Evolutionary conservation across 768 basidiomycete species (phyloP), one percentile per base, ranked within the genome.

Genomic region (Neoboletus brunneissimus): DNA sequence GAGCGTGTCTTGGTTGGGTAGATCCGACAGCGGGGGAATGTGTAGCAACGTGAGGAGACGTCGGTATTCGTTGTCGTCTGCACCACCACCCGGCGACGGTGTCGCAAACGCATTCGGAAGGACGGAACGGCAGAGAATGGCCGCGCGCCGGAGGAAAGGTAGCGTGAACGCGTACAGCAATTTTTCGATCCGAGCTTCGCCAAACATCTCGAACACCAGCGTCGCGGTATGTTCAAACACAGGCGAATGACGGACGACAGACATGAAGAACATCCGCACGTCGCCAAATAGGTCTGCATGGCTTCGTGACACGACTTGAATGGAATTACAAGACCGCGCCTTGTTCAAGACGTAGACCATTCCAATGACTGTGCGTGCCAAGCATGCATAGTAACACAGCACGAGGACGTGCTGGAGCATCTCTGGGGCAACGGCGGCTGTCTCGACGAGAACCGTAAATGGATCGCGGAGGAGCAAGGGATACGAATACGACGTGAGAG

Each of bases 391-490:
- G 72, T 95, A 98, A 1, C 88, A 82, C 62, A 98, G 79, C 38
- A 91, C 79, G n/a, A 94, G 80, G 44, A 96, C 88, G 63, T 97
- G 89, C 32, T 88, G 84, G 27, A 99, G 81, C 67, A 94, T 88
- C 58, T 94, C 91, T 0, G 94, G 95, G 0, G 89, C 86, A 44
- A 97, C 86, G 2, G 91, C 89, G 0, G 95, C 94, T 0, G 89
- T 85, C 74, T 99, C 96, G 25, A 96, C 80, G 22, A 99, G 80
- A 38, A 96, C 81, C 3, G 89, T 88, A 64, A 98, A 87, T 0
- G 97, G 95, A 68, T 97, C 93, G 20, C 95, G 83, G 3, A 92
- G 82, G 15, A 98, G 84, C 0, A 98, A 75, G 1, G 95, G 94
- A 53, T 87, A 88, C 0, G 91, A 87, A 60, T 91, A 88, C 2